Evolutionary conservation across 2,329 filamentous ascomycete species (phyloP).

Genomic region (Trichoderma aggressivum): DNA sequence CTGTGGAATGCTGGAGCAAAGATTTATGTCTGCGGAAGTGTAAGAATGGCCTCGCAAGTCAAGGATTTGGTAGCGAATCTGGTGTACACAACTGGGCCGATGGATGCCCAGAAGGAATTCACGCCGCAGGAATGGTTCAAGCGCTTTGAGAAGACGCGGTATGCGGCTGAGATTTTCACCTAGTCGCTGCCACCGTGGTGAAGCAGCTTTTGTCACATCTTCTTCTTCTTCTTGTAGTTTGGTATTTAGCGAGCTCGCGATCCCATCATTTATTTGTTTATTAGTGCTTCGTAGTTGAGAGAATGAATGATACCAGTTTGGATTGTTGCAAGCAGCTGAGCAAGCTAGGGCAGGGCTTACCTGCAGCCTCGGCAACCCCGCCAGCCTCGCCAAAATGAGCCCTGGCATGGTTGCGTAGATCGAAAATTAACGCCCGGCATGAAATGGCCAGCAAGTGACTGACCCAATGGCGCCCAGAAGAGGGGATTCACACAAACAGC

Average conservation of each 20-base stretch:
- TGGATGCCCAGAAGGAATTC: neutral
- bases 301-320: neutral
- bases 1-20: conserved; percentile 42
- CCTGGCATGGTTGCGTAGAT: neutral
- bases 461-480: neutral
- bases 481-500: neutral
- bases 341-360: neutral
- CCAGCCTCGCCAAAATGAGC: neutral
- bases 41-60: conserved; percentile 11
- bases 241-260: neutral
- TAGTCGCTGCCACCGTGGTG: neutral
- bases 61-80: conserved; percentile 8
- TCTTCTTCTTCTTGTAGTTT: neutral
- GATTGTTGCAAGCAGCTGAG: neutral
- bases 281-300: neutral
- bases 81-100: neutral
- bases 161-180: conserved; percentile 14
- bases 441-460: neutral
- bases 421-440: neutral
- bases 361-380: neutral
- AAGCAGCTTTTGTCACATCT: neutral
- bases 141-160: conserved; percentile 12
- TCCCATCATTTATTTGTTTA: neutral
- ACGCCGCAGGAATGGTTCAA: conserved; percentile 15
- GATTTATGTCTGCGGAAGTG: conserved; percentile 58